Conservation (phyloP, 2,329 filamentous ascomycete species). For the Aspergillus niger region DNA sequence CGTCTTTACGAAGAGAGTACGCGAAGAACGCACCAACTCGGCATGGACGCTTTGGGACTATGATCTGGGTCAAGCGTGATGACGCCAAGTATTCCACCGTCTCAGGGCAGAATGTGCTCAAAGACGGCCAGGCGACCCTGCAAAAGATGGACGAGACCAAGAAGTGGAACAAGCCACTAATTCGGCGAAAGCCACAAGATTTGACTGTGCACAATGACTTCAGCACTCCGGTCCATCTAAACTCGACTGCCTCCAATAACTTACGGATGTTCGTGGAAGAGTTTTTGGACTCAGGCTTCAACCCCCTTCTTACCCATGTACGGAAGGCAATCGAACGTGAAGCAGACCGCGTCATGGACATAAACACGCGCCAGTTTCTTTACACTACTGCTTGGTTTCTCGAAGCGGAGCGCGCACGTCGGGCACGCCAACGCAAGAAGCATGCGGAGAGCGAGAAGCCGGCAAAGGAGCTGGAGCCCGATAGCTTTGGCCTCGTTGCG, state of each 20-base stretch:
- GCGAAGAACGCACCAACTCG: conserved; percentile 78
- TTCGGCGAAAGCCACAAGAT: conserved; percentile 61
- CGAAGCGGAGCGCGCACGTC: conserved; percentile 75
- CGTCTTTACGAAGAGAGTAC: conserved; percentile 75
- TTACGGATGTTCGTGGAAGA: conserved; percentile 84
- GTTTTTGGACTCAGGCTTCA: conserved; percentile 93
- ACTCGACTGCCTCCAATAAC: conserved; percentile 70
- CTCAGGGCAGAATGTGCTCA: conserved; percentile 82
- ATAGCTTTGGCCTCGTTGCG: conserved; percentile 84
- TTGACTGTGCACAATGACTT: conserved; percentile 69
- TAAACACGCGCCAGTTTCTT: conserved; percentile 84
- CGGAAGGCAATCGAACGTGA: conserved; percentile 90
- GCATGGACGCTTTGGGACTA: conserved; percentile 93
- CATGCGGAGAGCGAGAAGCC: conserved; percentile 51
- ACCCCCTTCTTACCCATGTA: conserved; percentile 81
- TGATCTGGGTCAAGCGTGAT: conserved; percentile 92
- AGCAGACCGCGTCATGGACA: conserved; percentile 74
- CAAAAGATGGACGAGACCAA: conserved; percentile 90
- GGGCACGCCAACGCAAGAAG: conserved; percentile 59
- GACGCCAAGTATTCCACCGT: conserved; percentile 82
- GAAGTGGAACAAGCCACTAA: conserved; percentile 80
- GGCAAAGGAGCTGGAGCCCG: conserved; percentile 61
- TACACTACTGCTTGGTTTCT: conserved; percentile 93
- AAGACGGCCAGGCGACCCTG: conserved; percentile 70
- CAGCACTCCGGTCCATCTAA: conserved; percentile 70